These are phyloP conservation scores for Populus nigra DNA, from an alignment of 345 rosid species.

Conservation along the genomic window DNA sequence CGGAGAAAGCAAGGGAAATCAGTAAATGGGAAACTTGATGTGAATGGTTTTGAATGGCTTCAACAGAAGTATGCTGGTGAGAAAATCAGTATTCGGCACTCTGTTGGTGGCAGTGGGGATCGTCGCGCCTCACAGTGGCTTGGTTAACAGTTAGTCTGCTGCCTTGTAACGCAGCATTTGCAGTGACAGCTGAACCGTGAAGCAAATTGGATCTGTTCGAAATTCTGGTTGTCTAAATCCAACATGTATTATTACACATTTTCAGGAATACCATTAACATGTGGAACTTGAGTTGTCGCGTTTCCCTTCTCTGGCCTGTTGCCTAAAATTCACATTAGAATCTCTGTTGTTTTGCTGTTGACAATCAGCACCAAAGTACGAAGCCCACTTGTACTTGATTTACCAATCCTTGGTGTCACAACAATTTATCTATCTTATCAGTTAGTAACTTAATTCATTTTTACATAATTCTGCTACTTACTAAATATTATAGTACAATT, in stretches of 20 bases:
- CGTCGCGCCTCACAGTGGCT: conserved; percentile 95
- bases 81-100: conserved; percentile 77
- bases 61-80: conserved; percentile 83
- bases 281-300: not conserved
- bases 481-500: no score
- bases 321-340: not conserved
- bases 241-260: not conserved
- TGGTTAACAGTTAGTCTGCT: conserved; percentile 41
- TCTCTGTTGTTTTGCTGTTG: no score
- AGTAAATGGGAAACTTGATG: conserved; percentile 81
- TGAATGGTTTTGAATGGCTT: conserved; percentile 83
- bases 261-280: not conserved
- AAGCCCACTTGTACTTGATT: no score
- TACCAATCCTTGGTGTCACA: no score
- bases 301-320: not conserved
- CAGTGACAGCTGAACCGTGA: not conserved
- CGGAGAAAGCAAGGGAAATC: conserved; percentile 95
- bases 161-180: not conserved
- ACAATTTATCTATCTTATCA: no score
- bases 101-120: conserved; percentile 86
- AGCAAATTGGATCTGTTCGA: not conserved
- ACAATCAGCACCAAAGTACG: no score
- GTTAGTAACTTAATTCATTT: no score
- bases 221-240: not conserved
- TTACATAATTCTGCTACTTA: no score